These are phyloP conservation scores for Acorus gramineus DNA, from an alignment of 106 monocot species.

Conservation along the genomic window DNA sequence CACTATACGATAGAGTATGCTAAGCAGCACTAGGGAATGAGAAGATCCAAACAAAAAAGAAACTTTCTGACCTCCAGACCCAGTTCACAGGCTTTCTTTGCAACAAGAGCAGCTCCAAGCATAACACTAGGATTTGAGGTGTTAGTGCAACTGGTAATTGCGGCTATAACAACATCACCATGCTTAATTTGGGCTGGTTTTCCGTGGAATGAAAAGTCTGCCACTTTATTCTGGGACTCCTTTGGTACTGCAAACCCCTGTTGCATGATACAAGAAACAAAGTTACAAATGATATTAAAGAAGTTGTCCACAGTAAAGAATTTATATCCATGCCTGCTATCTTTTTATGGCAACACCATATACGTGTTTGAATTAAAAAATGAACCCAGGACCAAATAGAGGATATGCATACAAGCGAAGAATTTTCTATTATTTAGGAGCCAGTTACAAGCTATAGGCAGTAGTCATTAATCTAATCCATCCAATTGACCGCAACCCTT, in stretches of 20 bases:
- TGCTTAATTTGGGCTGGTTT: conserved; percentile 66
- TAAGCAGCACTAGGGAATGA: too few species aligned
- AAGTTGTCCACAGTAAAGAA: too few species aligned
- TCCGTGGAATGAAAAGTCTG: conserved; percentile 73
- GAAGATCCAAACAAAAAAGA: neutral
- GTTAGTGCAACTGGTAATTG: conserved; percentile 95
- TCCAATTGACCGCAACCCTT: too few species aligned
- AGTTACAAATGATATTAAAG: neutral
- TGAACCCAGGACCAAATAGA: too few species aligned
- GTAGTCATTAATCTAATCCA: too few species aligned
- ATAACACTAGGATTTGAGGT: conserved; percentile 98
- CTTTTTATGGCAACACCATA: too few species aligned
- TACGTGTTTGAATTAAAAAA: too few species aligned
- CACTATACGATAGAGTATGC: too few species aligned
- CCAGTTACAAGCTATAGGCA: too few species aligned
- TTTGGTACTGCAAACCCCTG: conserved; percentile 96
- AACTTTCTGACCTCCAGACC: conserved; percentile 68
- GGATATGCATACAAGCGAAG: neutral
- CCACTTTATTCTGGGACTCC: conserved; percentile 61
- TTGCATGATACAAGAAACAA: conserved; percentile 5
- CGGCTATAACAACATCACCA: conserved; percentile 93
- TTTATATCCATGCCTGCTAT: too few species aligned
- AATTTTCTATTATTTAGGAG: neutral
- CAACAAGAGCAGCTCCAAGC: conserved; percentile 93
- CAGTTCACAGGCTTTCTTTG: conserved; percentile 88